Evolutionary conservation across 2,329 filamentous ascomycete species (phyloP).

Genomic region (Pseudogymnoascus sp.): DNA sequence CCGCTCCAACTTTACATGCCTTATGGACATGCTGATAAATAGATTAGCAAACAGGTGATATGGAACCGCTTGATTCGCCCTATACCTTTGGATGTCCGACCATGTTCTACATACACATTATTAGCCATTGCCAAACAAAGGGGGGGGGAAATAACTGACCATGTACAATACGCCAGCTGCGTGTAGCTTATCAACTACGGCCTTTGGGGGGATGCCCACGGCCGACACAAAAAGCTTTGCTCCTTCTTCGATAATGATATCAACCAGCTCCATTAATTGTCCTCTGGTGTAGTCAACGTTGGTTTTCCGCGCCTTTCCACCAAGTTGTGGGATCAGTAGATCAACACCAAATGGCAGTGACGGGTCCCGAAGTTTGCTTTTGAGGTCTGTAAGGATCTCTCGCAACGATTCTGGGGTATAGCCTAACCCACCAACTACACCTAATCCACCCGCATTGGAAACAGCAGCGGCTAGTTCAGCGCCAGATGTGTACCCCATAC

Average conservation of each 20-base stretch:
- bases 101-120: conserved; percentile 53
- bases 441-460: conserved; percentile 90
- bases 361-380: conserved; percentile 76
- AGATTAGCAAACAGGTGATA: not conserved
- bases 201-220: conserved; percentile 84
- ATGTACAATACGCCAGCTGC: conserved; percentile 84
- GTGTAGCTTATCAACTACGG: conserved; percentile 85
- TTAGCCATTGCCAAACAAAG: not conserved
- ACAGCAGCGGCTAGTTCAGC: conserved; percentile 94
- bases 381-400: conserved; percentile 91
- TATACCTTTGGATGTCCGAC: conserved; percentile 84
- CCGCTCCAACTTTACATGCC: conserved; percentile 81
- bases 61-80: not conserved
- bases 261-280: conserved; percentile 82
- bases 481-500: conserved; percentile 98
- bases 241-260: conserved; percentile 86
- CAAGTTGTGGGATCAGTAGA: conserved; percentile 86
- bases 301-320: conserved; percentile 88
- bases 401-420: conserved; percentile 97
- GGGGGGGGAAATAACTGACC: conserved; percentile 38
- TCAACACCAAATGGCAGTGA: conserved; percentile 93
- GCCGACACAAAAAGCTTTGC: conserved; percentile 94
- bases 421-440: conserved; percentile 89
- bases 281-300: conserved; percentile 97
- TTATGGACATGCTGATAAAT: conserved; percentile 82